Conservation (phyloP, 2,329 filamentous ascomycete species). For the Stagonosporopsis chrysanthemi region DNA sequence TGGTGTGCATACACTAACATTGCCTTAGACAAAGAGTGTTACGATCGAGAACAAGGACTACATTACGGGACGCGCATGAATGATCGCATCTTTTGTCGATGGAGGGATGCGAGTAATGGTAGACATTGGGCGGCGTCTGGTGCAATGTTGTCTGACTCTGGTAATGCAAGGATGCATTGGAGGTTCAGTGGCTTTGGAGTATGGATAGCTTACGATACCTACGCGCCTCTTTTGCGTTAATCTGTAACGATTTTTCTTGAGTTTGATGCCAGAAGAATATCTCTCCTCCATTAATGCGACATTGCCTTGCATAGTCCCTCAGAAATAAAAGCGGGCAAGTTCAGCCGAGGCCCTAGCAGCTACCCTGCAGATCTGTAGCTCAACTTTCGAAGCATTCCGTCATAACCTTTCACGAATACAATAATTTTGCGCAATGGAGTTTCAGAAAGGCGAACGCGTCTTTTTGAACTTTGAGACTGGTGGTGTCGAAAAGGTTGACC, state of each 20-base stretch:
- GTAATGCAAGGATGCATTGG: neutral
- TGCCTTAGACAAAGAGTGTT: constrained; percentile 60
- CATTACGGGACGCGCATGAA: constrained; percentile 31
- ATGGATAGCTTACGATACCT: constrained; percentile 4
- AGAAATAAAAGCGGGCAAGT: neutral
- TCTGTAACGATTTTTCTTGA: neutral
- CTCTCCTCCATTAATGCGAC: no score
- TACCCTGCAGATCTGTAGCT: constrained; percentile 14
- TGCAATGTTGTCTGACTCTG: neutral
- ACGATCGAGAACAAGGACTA: constrained; percentile 62
- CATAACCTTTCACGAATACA: neutral
- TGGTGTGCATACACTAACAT: constrained; percentile 22
- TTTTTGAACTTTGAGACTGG: constrained; percentile 66
- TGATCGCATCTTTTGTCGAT: neutral
- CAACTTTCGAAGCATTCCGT: constrained; percentile 6
- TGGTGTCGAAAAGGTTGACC: constrained; percentile 52
- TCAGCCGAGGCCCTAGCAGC: constrained; percentile 13
- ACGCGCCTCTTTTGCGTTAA: neutral
- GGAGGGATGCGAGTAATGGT: constrained; percentile 3
- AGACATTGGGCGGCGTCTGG: constrained; percentile 14
- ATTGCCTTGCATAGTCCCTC: no score
- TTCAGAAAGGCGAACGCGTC: constrained; percentile 67
- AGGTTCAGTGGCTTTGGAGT: neutral
- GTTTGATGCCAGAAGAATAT: neutral
- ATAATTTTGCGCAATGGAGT: constrained; percentile 45